Evolutionary conservation across 805 yeast species (phyloP).

Genomic region (Pichia thaimueangensis): DNA sequence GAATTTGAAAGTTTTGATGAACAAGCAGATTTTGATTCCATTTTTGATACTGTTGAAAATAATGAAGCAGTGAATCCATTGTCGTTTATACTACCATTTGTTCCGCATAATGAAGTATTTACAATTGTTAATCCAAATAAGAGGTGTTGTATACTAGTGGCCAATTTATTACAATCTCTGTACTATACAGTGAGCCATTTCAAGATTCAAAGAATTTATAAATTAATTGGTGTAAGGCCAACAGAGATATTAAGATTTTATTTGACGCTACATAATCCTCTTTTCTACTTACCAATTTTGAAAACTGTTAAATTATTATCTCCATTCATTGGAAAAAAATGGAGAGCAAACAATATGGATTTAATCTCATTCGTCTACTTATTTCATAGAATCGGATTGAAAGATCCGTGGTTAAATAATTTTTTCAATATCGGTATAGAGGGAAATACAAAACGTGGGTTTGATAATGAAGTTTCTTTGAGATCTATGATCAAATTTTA

Average conservation of each 20-base stretch:
- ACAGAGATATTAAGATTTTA: slow-evolving; percentile 53
- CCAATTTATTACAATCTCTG: slow-evolving; percentile 47
- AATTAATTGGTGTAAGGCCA: slow-evolving; percentile 57
- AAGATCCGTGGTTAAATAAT: slow-evolving; percentile 90
- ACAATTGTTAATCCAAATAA: slow-evolving; percentile 22
- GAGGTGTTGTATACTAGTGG: slow-evolving; percentile 42
- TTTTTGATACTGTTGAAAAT: slow-evolving; percentile 16
- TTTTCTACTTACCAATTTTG: slow-evolving; percentile 62
- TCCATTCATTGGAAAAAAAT: slow-evolving; percentile 88
- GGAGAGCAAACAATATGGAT: slow-evolving; percentile 93
- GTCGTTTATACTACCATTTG: slow-evolving; percentile 25
- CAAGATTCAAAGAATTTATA: slow-evolving; percentile 68
- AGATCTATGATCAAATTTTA: slow-evolving; percentile 74
- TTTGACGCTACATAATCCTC: slow-evolving; percentile 53
- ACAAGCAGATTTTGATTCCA: slow-evolving; percentile 12
- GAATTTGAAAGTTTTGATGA: slow-evolving; percentile 11
- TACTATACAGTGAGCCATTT: slow-evolving; percentile 51
- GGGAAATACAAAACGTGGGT: slow-evolving; percentile 66
- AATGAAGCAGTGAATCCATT: slow-evolving; percentile 12
- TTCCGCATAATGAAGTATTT: slow-evolving; percentile 21
- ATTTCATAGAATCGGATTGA: slow-evolving; percentile 60
- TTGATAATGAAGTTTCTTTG: slow-evolving; percentile 79
- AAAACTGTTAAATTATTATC: slow-evolving; percentile 71
- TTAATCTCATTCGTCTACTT: slow-evolving; percentile 80
- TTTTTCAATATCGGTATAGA: slow-evolving; percentile 68